phyloP scores from a whole-genome alignment of 2,329 filamentous ascomycete genomes.

The Aschersonia sp. region DNA sequence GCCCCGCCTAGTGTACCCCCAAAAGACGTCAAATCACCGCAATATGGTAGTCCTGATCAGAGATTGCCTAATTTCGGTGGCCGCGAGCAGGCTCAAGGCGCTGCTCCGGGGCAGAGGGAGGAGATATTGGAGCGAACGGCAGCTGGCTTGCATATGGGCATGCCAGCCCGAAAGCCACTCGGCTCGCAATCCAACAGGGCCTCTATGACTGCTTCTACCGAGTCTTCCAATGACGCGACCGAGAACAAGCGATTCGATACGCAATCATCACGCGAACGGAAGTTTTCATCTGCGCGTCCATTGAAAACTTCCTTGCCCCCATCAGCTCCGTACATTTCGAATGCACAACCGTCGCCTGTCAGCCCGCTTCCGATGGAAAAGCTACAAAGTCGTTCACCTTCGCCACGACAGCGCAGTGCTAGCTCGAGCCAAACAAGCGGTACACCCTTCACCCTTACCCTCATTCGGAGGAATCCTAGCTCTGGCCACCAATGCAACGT shows the following conservation, averaged over 20 bases:
- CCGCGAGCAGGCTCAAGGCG: background rate
- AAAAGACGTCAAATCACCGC: background rate
- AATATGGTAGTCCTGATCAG: background rate
- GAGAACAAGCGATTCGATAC: background rate
- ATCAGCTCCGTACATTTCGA: background rate
- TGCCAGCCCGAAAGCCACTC: conserved; percentile 14
- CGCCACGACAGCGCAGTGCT: conserved; percentile 18
- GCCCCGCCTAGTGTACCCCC: background rate
- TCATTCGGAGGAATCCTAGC: conserved; percentile 61
- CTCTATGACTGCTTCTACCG: background rate
- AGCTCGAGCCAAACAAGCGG: conserved; percentile 13
- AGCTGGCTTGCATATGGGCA: conserved; percentile 5
- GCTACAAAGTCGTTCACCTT: conserved; percentile 16
- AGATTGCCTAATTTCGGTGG: too few species aligned
- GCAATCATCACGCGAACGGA: background rate
- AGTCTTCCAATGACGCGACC: background rate
- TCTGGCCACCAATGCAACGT: conserved; percentile 64
- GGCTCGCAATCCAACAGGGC: conserved; percentile 10
- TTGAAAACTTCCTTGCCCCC: background rate
- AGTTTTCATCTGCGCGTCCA: background rate
- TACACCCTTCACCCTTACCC: conserved; percentile 38
- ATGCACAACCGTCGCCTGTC: background rate
- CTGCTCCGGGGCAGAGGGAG: background rate
- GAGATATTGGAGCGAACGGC: conserved; percentile 2
- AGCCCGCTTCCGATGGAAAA: background rate